These are phyloP conservation scores for Stemphylium vesicarium DNA, from an alignment of 2,329 filamentous ascomycete genomes.

Conservation along the genomic window DNA sequence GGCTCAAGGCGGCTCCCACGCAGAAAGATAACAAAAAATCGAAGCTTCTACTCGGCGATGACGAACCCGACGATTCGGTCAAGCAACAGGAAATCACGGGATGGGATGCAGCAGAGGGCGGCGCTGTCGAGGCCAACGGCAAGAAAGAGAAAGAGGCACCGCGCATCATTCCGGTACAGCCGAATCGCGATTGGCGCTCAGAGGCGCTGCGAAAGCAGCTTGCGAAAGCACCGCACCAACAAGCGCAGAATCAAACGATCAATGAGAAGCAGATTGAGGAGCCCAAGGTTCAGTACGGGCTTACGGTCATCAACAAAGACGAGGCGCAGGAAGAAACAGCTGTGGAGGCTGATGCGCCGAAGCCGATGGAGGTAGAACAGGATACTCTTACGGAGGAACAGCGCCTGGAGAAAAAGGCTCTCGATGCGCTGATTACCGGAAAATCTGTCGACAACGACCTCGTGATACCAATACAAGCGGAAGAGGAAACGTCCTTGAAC, in stretches of 20 bases:
- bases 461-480: slow-evolving; percentile 51
- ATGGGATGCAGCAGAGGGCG: slow-evolving; percentile 60
- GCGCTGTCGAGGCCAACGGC: slow-evolving; percentile 52
- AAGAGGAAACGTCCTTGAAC: slow-evolving; percentile 72
- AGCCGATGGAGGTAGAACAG: slow-evolving; percentile 39
- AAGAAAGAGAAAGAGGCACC: slow-evolving; percentile 51
- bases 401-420: slow-evolving; percentile 60
- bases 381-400: slow-evolving; percentile 41
- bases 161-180: slow-evolving; percentile 64
- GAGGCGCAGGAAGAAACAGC: slow-evolving; percentile 18
- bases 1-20: slow-evolving; percentile 26
- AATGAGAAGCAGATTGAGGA: slow-evolving; percentile 45
- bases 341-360: slow-evolving; percentile 11
- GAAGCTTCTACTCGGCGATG: slow-evolving; percentile 39
- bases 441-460: slow-evolving; percentile 44
- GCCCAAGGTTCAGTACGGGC: slow-evolving; percentile 55
- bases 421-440: slow-evolving; percentile 54
- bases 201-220: slow-evolving; percentile 61
- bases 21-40: slow-evolving; percentile 34
- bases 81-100: slow-evolving; percentile 57
- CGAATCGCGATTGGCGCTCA: slow-evolving; percentile 69
- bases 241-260: slow-evolving; percentile 44
- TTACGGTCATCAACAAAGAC: slow-evolving; percentile 57
- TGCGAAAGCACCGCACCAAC: slow-evolving; percentile 62
- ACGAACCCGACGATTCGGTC: slow-evolving; percentile 37